Base-by-base conservation (phyloP, 805 yeast genomes). In the Candida ipomoeae region DNA sequence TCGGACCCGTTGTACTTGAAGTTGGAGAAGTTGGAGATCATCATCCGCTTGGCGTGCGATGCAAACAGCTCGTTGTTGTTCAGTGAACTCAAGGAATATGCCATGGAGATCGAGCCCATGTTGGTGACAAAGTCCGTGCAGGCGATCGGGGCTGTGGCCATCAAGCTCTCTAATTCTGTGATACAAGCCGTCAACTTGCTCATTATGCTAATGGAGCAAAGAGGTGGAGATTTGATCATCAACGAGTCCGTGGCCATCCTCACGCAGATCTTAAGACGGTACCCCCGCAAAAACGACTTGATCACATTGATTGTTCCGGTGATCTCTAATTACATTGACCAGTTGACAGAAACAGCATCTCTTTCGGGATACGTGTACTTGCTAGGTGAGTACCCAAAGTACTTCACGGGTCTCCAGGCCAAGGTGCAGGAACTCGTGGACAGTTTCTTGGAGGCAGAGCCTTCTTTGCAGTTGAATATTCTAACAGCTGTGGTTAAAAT, bases 31-130 rank as follows among this genome's bases (percentile, higher is more conserved):
- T 73, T 87, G 52, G 94, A 87, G 59, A 83, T 86, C 21, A 71
- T 87, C 74, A 81, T 85, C 0, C 78, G 92, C 62, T 71, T 87
- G 49, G 84, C 87, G 5, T 79, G 79, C 52, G 84, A 80, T 32
- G 67, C 69, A 48, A 87, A 85, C 60, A 76, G 83, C 41, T 65
- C 80, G 20, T 64, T 85, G 53, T 66, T 87, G 40, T 68, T 87
- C 55, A 80, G 84, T 18, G 95, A 87, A 65, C 69, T 87, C 53
- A 83, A 84, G 62, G 95, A 87, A 65, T 87, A 87, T 62, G 81
- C 92, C 4, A 82, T 84, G 85, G 96, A 88, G 62, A 82, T 89
- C 59, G 97, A 92, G 61, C 81, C 84, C 3, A 85, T 87, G 44
- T 82, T 90, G 56, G 95, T 86, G 14, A 64, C 77, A 40, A 78